Evolutionary conservation across 441 rosid species (phyloP).

Genomic region (Hura crepitans): DNA sequence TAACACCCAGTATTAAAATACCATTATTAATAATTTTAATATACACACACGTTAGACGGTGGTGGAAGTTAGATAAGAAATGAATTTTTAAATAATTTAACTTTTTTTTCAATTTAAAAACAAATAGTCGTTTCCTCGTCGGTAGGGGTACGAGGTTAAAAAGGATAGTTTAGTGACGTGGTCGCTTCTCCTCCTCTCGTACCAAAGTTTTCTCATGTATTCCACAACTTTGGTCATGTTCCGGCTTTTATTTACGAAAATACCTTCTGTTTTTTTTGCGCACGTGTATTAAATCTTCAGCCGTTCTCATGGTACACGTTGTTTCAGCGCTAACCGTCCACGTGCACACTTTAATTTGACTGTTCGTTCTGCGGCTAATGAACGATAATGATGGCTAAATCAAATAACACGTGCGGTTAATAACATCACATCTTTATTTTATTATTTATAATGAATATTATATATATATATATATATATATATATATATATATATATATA

Average conservation of each 20-base stretch:
- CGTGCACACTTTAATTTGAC: not conserved
- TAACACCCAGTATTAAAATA: not conserved
- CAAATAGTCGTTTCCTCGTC: conserved; percentile 19
- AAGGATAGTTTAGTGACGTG: conserved; percentile 35
- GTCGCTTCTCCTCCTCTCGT: conserved; percentile 37
- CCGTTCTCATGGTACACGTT: conserved; percentile 4
- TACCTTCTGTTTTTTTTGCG: conserved; percentile 4
- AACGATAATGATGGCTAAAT: not conserved
- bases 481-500: too few species aligned
- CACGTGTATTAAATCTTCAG: conserved; percentile 14
- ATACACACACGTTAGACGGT: too few species aligned
- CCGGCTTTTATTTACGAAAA: conserved; percentile 20
- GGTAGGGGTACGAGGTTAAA: conserved; percentile 52
- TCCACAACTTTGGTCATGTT: not conserved
- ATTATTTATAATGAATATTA: too few species aligned
- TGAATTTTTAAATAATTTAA: not conserved
- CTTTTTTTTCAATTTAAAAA: too few species aligned
- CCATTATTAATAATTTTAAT: too few species aligned
- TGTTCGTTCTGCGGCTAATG: not conserved
- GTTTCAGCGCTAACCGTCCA: not conserved
- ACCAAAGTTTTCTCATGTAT: not conserved
- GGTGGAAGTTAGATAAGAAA: conserved; percentile 12
- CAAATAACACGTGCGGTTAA: not conserved
- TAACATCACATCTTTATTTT: too few species aligned
- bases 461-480: too few species aligned